Base-by-base conservation (phyloP, 176 grass and related monocot species). In the Aegilops tauschii region DNA sequence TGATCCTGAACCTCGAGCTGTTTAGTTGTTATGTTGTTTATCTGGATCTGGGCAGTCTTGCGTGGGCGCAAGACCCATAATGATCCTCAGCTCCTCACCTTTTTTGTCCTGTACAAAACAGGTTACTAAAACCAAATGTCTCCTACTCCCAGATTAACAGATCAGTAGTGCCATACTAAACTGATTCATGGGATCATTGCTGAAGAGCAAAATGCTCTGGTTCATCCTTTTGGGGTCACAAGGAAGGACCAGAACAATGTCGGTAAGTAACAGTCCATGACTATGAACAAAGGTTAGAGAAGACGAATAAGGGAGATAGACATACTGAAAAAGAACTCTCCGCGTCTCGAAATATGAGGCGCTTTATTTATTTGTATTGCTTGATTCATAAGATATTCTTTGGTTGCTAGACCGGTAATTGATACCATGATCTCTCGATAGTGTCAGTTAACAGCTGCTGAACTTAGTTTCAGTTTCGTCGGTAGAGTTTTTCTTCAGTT, bases 1-100 rank as follows among this genome's bases (percentile, higher is more conserved):
- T 20, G 12, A 58, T 71, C 61, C 73, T 88, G 49, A 77, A 68
- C 1, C 32, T 34, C 35, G 40, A 91, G 62, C 61, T 29, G 61
- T 44, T 42, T 16, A 80, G 76, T 61, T 73, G 81, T 45, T 84
- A 37, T 16, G 49, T 47, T 76, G 39, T 75, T 63, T 70, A 75
- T 32, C 50, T 76, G n/a, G 89, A 84, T 87, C 81, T 80, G 35
- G 37, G 8, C 37, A 8, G 76, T 86, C 76, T 80, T 80, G 14
- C 47, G 69, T 91, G 85, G 81, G 81, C 76, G 12, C 81, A 29
- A 69, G 76, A 32, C 61, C 81, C 47, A 76, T 87, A 62, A 84
- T 76, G 81, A 87, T 87, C 47, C 12, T 50, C 47, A 50, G 72
- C 17, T 11, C 21, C 68, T 80, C n/a, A 56, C 47, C 68, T 21